These are phyloP conservation scores for Mycena kentingensis DNA, from an alignment of 768 basidiomycete species.

Conservation along the genomic window DNA sequence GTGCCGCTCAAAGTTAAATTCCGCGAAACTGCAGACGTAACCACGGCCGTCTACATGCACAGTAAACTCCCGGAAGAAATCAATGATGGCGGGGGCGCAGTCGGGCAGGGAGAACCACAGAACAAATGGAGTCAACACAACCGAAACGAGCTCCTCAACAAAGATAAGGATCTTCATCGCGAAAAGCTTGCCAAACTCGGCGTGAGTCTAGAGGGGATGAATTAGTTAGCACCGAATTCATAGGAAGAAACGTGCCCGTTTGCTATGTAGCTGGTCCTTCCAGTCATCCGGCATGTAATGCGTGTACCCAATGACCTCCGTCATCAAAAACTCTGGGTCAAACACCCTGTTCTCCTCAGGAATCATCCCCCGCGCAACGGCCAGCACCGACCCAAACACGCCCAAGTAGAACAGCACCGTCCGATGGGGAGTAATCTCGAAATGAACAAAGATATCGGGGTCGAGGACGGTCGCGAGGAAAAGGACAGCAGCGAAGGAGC, in stretches of 20 bases:
- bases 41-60: constrained; percentile 96
- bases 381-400: constrained; percentile 85
- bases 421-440: constrained; percentile 92
- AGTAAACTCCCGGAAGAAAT: constrained; percentile 98
- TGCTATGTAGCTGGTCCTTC: constrained; percentile 87
- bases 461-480: constrained; percentile 90
- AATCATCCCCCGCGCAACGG: constrained; percentile 91
- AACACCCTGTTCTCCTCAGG: constrained; percentile 93
- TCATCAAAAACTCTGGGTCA: constrained; percentile 91
- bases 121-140: constrained; percentile 91
- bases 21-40: constrained; percentile 97
- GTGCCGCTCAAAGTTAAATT: constrained; percentile 95
- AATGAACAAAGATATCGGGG: constrained; percentile 89
- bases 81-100: constrained; percentile 89
- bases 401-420: constrained; percentile 93
- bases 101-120: constrained; percentile 89
- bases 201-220: constrained; percentile 63
- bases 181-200: constrained; percentile 90
- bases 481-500: constrained; percentile 95
- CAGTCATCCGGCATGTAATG: constrained; percentile 96
- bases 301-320: constrained; percentile 88
- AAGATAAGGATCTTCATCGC: constrained; percentile 91
- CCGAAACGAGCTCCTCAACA: constrained; percentile 84
- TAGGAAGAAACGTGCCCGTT: constrained; percentile 54
- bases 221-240: neutral